Conservation (phyloP, 345 rosid species). For the Boechera retrofracta region DNA sequence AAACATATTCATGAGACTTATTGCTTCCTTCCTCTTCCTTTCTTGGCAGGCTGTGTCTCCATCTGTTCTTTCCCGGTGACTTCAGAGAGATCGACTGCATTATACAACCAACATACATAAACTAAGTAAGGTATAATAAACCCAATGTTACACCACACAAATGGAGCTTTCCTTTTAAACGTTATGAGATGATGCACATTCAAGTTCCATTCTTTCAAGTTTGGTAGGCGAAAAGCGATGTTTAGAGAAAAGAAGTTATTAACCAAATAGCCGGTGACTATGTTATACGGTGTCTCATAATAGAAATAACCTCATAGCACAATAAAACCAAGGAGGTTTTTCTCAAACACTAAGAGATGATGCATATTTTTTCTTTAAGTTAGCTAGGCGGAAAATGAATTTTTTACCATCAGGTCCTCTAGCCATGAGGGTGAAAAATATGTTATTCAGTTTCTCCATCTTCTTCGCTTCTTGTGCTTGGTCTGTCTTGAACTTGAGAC, state of each 20-base stretch:
- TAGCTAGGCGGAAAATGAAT: slow-evolving; percentile 3
- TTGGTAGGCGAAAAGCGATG: neutral
- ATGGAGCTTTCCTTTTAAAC: neutral
- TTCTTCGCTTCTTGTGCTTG: slow-evolving; percentile 98
- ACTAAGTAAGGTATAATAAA: neutral
- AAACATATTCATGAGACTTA: slow-evolving; percentile 39
- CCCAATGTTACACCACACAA: neutral
- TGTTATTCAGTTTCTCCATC: slow-evolving; percentile 95
- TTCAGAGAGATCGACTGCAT: slow-evolving; percentile 77
- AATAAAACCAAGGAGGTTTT: neutral
- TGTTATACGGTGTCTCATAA: neutral
- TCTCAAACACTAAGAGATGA: slow-evolving; percentile 1
- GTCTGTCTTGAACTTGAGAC: slow-evolving; percentile 98
- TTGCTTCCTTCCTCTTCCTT: slow-evolving; percentile 95
- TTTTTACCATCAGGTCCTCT: slow-evolving; percentile 87
- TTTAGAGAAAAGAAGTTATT: too few relatives aligned
- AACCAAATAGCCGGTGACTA: too few relatives aligned
- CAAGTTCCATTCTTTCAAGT: neutral
- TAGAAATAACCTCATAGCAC: neutral
- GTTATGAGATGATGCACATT: neutral
- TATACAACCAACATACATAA: slow-evolving; percentile 16
- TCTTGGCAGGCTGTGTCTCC: slow-evolving; percentile 73
- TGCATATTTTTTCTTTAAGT: neutral
- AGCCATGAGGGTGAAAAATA: slow-evolving; percentile 92
- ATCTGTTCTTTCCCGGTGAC: slow-evolving; percentile 75